Evolutionary conservation across 1,139 yeast species (phyloP).

Genomic region (Lodderomyces beijingensis): DNA sequence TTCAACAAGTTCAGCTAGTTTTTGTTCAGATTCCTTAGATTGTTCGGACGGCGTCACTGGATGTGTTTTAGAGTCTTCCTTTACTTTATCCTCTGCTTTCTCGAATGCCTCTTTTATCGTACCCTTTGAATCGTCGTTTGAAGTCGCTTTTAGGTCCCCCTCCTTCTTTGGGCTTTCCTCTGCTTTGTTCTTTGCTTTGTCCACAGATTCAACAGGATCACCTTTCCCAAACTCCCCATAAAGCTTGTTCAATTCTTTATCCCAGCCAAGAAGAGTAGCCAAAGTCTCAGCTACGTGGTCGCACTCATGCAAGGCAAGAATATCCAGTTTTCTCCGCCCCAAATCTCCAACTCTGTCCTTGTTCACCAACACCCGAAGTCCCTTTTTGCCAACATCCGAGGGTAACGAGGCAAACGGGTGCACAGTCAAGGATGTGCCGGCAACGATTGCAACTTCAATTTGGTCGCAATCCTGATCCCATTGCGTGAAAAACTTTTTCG

Average conservation of each 20-base stretch:
- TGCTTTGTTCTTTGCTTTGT: constrained; percentile 1
- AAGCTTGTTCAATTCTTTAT: constrained; percentile 40
- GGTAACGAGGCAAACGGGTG: constrained; percentile 88
- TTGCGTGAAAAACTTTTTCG: constrained; percentile 56
- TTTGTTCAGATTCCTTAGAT: too few relatives aligned
- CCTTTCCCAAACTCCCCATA: constrained; percentile 14
- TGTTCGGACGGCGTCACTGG: too few relatives aligned
- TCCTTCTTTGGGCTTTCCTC: neutral
- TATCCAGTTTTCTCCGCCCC: constrained; percentile 51
- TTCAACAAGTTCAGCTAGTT: too few relatives aligned
- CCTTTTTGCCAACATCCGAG: constrained; percentile 45
- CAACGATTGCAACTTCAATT: constrained; percentile 77
- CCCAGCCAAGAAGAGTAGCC: constrained; percentile 63
- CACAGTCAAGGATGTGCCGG: constrained; percentile 88
- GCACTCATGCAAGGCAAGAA: constrained; percentile 56
- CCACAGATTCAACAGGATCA: neutral
- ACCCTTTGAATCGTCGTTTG: too few relatives aligned
- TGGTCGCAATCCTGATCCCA: constrained; percentile 62
- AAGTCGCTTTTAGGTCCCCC: constrained; percentile 5
- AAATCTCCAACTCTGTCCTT: constrained; percentile 70
- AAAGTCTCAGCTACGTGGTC: constrained; percentile 57
- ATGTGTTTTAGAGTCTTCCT: too few relatives aligned
- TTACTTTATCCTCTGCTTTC: too few relatives aligned
- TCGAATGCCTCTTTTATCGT: too few relatives aligned
- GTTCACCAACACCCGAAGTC: constrained; percentile 67